Conservation (phyloP, 2,329 filamentous ascomycete species). For the Parasarocladium wereldwijsianum region DNA sequence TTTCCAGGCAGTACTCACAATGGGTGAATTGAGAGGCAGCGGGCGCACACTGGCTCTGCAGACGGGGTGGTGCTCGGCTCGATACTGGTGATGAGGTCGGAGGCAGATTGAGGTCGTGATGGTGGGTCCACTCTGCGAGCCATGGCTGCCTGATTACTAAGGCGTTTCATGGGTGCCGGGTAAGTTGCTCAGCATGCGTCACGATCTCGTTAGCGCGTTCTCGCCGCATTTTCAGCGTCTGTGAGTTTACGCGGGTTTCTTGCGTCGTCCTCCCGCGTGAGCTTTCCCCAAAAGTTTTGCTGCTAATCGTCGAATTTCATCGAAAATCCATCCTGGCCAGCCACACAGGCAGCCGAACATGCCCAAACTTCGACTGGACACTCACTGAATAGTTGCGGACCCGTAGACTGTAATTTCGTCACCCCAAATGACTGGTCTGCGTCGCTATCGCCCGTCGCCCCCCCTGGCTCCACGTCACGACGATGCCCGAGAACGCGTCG, state of each 20-base stretch:
- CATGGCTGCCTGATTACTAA: too few relatives aligned
- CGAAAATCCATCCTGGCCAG: constrained; percentile 28
- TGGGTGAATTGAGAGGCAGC: constrained; percentile 16
- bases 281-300: constrained; percentile 31
- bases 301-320: constrained; percentile 27
- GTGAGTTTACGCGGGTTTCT: too few relatives aligned
- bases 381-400: constrained; percentile 29
- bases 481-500: constrained; percentile 48
- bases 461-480: constrained; percentile 27
- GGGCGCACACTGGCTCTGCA: constrained; percentile 20
- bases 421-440: constrained; percentile 42
- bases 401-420: constrained; percentile 40
- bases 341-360: constrained; percentile 36
- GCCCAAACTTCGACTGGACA: constrained; percentile 34
- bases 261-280: constrained; percentile 8
- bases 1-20: constrained; percentile 11
- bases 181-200: too few relatives aligned
- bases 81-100: constrained; percentile 14
- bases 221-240: too few relatives aligned
- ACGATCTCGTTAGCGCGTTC: too few relatives aligned
- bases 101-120: constrained; percentile 17
- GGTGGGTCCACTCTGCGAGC: too few relatives aligned
- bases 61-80: constrained; percentile 14
- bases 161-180: too few relatives aligned
- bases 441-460: constrained; percentile 35